Evolutionary conservation across 108 stramenopile genomes (phyloP).

Genomic region (Fistulifera pelliculosa): DNA sequence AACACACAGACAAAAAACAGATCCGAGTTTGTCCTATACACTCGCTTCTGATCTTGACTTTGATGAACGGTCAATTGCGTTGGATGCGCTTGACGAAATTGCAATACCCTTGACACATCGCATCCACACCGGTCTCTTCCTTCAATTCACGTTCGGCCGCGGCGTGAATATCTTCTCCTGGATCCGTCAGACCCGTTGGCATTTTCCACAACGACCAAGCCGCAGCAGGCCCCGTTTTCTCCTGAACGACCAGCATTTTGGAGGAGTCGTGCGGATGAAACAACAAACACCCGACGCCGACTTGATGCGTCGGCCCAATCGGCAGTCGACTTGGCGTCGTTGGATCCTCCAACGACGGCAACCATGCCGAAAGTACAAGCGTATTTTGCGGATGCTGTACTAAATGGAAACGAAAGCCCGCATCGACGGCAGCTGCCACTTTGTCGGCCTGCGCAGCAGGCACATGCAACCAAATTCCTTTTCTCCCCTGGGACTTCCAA

Average conservation of each 20-base stretch:
- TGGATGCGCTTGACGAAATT: slow-evolving; percentile 62
- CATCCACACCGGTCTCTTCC: slow-evolving; percentile 66
- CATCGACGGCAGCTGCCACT: slow-evolving; percentile 13
- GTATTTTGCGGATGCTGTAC: slow-evolving; percentile 18
- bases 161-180: slow-evolving; percentile 66
- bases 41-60: not conserved
- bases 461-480: slow-evolving; percentile 74
- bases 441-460: slow-evolving; percentile 28
- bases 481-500: slow-evolving; percentile 39
- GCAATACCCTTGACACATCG: slow-evolving; percentile 43
- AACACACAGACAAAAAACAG: slow-evolving; percentile 72
- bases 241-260: slow-evolving; percentile 70
- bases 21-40: slow-evolving; percentile 27
- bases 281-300: slow-evolving; percentile 67
- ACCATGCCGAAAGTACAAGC: slow-evolving; percentile 61
- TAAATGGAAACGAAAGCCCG: slow-evolving; percentile 63
- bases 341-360: slow-evolving; percentile 18
- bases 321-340: slow-evolving; percentile 43
- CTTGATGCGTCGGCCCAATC: slow-evolving; percentile 69
- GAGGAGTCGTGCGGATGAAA: slow-evolving; percentile 39
- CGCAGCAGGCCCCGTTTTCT: slow-evolving; percentile 67
- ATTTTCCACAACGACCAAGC: slow-evolving; percentile 64
- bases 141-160: slow-evolving; percentile 65
- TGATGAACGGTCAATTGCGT: not conserved
- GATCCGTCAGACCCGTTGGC: slow-evolving; percentile 80